A percentile compares a stretch with the other conserved stretches of the same genome.
Evolutionary conservation across 768 basidiomycete genomes (phyloP).

Genomic region (Russula griseocarnosa): DNA sequence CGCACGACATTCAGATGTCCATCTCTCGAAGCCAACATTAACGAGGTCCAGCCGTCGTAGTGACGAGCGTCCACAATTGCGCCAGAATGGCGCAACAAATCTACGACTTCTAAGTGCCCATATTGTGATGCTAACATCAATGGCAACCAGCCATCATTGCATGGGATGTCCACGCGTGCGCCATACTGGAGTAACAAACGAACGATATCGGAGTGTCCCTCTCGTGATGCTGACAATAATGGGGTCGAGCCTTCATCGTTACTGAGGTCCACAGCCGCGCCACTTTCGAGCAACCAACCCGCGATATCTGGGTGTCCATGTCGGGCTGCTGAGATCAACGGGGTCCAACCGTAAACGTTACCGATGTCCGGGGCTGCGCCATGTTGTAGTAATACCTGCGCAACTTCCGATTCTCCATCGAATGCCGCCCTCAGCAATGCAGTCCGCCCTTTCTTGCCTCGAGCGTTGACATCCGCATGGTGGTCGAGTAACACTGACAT

Average conservation of each 20-base stretch:
- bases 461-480: neutral
- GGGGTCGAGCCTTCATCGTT: too few species aligned
- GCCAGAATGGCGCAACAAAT: neutral
- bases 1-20: too few species aligned
- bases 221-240: too few species aligned
- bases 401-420: neutral
- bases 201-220: neutral
- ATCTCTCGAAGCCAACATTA: too few species aligned
- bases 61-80: neutral
- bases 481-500: neutral
- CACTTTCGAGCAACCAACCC: neutral
- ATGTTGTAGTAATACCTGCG: neutral
- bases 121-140: rapidly evolving
- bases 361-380: neutral
- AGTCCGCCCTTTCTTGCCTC: neutral
- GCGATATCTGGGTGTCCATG: neutral
- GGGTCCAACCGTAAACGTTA: too few species aligned
- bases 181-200: neutral
- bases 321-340: too few species aligned
- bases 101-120: neutral
- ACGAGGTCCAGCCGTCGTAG: too few species aligned
- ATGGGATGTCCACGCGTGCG: neutral
- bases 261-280: too few species aligned
- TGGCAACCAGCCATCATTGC: neutral
- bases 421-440: neutral